Conservation (phyloP, 345 rosid species). For the Brassica nigra region DNA sequence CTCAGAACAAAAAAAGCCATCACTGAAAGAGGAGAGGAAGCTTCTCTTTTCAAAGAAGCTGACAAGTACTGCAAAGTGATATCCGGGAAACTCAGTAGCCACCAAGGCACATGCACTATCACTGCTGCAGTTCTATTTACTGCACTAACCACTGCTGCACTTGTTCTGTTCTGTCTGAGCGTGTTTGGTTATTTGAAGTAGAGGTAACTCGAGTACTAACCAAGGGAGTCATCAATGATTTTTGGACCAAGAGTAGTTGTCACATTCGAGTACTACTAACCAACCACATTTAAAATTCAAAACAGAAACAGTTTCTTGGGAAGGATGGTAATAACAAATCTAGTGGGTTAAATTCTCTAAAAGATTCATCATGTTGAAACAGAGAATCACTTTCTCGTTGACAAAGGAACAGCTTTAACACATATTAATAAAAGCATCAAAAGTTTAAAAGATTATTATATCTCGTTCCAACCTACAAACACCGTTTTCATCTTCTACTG, state of each 20-base stretch:
- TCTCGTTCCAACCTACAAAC: neutral
- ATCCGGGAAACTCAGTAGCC: neutral
- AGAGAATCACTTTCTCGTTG: conserved; percentile 21
- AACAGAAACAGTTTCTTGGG: neutral
- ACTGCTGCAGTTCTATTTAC: neutral
- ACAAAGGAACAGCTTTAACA: conserved; percentile 17
- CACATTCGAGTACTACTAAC: neutral
- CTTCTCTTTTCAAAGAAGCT: neutral
- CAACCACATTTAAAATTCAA: neutral
- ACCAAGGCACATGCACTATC: too few relatives aligned
- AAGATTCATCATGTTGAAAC: conserved; percentile 3
- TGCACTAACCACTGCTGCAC: neutral
- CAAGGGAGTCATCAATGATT: neutral
- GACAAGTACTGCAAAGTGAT: neutral
- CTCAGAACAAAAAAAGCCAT: neutral
- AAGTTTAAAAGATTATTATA: neutral
- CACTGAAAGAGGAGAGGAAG: neutral
- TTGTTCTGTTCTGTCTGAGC: neutral
- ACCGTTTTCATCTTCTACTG: neutral
- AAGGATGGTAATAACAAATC: neutral
- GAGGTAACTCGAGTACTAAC: neutral
- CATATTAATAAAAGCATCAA: neutral
- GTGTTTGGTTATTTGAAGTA: neutral
- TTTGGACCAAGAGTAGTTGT: neutral
- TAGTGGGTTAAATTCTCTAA: neutral